Base-by-base conservation (phyloP, 176 grass and related monocot species). In the Elymus sibiricus region DNA sequence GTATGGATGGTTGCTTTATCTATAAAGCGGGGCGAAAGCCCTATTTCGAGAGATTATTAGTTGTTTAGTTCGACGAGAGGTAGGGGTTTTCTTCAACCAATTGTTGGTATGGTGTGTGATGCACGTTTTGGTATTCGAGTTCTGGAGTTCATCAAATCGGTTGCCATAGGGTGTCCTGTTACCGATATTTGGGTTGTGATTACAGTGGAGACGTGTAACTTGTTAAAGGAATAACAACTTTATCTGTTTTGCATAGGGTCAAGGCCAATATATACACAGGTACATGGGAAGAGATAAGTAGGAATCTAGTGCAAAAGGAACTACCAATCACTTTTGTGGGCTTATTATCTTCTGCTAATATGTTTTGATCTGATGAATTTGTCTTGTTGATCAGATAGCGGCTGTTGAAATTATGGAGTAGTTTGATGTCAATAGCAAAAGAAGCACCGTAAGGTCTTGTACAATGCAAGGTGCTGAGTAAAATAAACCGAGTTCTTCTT, bases 91-190 rank as follows among this genome's bases (percentile, higher is more conserved):
- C 29, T 38, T 88, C 28, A 55, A 78, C 51, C 8, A 76, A 39
- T n/a, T 61, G 11, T 11, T 31, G 2, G 27, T 34, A 59, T 60
- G 49, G 37, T 88, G 58, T 55, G 53, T 12, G 70, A 69, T 27
- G 21, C 17, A 27, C 49, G 77, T 16, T 49, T 31, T 29, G 25
- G 40, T 75, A 49, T 75, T 29, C 14, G 61, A 9, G 34, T 76
- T 53, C 19, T 32, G 15, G 17, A 86, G 70, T 77, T 90, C 55
- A 32, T 83, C 64, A 49, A 24, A n/a, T 70, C 46, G 26, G 72
- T 7, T 38, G 9, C 22, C 5, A 25, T 19, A 32, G 42, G 31
- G 17, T 53, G 32, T 28, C 13, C 31, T 55, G 16, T 9, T 84
- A 28, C 61, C 12, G 16, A 7, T 16, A 3, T 64, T 78, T 61